These are phyloP conservation scores for Fusarium sp. DNA, from an alignment of 2,329 filamentous ascomycete genomes.

Conservation along the genomic window DNA sequence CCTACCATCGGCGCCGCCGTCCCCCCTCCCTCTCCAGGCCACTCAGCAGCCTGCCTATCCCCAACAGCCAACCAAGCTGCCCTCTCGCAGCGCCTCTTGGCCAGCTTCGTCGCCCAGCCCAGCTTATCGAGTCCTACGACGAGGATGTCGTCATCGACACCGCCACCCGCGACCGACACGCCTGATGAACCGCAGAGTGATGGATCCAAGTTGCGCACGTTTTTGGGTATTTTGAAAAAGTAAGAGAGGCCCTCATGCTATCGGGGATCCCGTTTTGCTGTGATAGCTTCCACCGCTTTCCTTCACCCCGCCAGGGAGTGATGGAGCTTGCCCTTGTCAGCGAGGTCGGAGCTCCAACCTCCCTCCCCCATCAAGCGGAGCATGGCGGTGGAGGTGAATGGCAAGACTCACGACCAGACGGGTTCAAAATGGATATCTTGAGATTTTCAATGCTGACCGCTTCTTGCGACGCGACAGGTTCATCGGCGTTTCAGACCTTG, in stretches of 20 bases:
- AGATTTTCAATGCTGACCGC: slow-evolving; percentile 42
- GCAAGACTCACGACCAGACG: slow-evolving; percentile 11
- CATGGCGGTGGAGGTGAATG: slow-evolving; percentile 22
- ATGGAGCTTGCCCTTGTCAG: slow-evolving; percentile 7
- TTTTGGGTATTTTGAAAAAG: slow-evolving; percentile 87
- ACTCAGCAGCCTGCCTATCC: background rate
- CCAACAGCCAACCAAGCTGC: background rate
- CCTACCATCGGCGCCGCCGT: slow-evolving; percentile 2
- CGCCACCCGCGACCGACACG: slow-evolving; percentile 46
- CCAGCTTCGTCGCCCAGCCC: slow-evolving; percentile 3
- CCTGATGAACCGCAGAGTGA: slow-evolving; percentile 70
- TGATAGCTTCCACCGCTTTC: slow-evolving; percentile 29
- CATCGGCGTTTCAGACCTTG: slow-evolving; percentile 94
- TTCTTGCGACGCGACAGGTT: slow-evolving; percentile 65
- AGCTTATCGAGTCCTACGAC: slow-evolving; percentile 23
- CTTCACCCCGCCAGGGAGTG: slow-evolving; percentile 1
- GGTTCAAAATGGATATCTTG: slow-evolving; percentile 3
- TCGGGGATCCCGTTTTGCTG: slow-evolving; percentile 9
- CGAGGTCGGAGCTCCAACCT: slow-evolving; percentile 31
- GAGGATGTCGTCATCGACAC: slow-evolving; percentile 52
- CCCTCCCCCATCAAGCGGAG: slow-evolving; percentile 21
- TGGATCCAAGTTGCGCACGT: slow-evolving; percentile 86
- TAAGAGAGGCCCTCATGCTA: slow-evolving; percentile 55
- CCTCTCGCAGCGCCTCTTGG: background rate
- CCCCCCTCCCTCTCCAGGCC: background rate